Percentiles rank a stretch among this genome's conserved stretches.
Evolutionary conservation across 495 filamentous ascomycete genomes (phyloP).

Genomic region (Neurospora discreta): DNA sequence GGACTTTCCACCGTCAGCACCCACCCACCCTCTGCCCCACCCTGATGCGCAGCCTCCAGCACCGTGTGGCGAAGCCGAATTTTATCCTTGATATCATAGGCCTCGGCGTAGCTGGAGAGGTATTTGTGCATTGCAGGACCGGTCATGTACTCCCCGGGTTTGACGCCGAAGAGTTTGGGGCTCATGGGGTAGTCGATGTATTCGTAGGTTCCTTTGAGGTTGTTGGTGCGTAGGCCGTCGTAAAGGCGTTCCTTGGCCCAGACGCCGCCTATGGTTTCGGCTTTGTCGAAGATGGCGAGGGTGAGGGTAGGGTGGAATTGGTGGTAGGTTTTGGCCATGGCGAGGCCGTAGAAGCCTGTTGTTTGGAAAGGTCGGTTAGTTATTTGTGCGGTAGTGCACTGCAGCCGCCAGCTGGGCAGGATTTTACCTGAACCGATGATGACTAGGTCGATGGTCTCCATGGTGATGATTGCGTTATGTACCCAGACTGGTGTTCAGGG

Average conservation of each 20-base stretch:
- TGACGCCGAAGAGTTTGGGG: slow-evolving; percentile 43
- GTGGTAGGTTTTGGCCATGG: slow-evolving; percentile 31
- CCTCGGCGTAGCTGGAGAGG: slow-evolving; percentile 48
- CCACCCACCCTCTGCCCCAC: slow-evolving; percentile 26
- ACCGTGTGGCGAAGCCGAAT: slow-evolving; percentile 46
- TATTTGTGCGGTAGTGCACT: no score
- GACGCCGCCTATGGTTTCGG: slow-evolving; percentile 48
- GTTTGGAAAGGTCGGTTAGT: neutral
- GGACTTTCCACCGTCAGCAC: slow-evolving; percentile 20
- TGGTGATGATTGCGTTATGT: slow-evolving; percentile 4
- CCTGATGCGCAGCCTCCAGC: slow-evolving; percentile 36
- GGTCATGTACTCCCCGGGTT: slow-evolving; percentile 55
- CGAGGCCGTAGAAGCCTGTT: slow-evolving; percentile 33
- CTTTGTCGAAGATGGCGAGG: slow-evolving; percentile 28
- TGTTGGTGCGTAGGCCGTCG: slow-evolving; percentile 53
- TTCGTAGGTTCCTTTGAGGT: slow-evolving; percentile 54
- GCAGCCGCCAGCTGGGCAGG: no score
- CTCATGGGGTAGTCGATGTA: slow-evolving; percentile 68
- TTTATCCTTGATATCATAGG: slow-evolving; percentile 42
- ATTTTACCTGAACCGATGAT: slow-evolving; percentile 30
- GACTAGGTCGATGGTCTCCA: slow-evolving; percentile 34
- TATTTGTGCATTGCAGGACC: slow-evolving; percentile 56
- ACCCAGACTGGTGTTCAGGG: neutral
- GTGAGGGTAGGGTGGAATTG: slow-evolving; percentile 26
- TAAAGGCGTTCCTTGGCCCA: slow-evolving; percentile 59